Evolutionary conservation across 805 yeast species (phyloP), one percentile per base, ranked within the genome.

Genomic region (Komagataella pseudopastoris): DNA sequence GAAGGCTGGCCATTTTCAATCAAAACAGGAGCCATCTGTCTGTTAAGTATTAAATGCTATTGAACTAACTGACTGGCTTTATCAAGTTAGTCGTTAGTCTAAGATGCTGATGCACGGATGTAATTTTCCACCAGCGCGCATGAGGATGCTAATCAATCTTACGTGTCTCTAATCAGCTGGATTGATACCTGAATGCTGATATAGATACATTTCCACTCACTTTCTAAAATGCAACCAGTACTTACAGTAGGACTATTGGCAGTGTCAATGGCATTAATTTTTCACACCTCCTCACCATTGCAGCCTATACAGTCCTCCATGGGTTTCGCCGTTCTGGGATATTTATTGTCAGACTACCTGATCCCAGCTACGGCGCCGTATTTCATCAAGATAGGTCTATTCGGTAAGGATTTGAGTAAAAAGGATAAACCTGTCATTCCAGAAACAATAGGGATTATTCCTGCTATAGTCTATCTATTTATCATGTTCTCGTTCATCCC

Each of bases 401-500:
- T 69, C 55, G 99, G 99, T 7, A 79, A 75, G 55, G 99, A 93
- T 63, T 59, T 89, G 61, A 82, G 89, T 47, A 93, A 93, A 63
- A 65, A 63, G n/a, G 79, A 78, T n/a, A 71, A 66, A 46, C 95
- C 95, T 0, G 71, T 81, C 2, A 74, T 88, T 7, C 93, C 99
- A 1, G 99, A 93, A 68, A 78, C 95, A 0, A 81, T 91, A 72
- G 99, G 99, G n/a, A 83, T 88, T 2, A 84, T 91, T 0, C 77
- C 88, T 4, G 93, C 96, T 0, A 73, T 85, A 3, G 81, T 89
- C 0, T 89, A 90, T 63, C 65, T 93, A 51, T 80, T 89, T 56
- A 65, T 86, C 46, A 83, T 93, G 87, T 77, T 88, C 59, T 74
- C 85, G 56, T 83, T 88, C 64, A 86, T 91, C 45, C 99, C 99